These are phyloP conservation scores for Wallacemonas collosoma DNA, from an alignment of 208 protist species.

Conservation along the genomic window DNA sequence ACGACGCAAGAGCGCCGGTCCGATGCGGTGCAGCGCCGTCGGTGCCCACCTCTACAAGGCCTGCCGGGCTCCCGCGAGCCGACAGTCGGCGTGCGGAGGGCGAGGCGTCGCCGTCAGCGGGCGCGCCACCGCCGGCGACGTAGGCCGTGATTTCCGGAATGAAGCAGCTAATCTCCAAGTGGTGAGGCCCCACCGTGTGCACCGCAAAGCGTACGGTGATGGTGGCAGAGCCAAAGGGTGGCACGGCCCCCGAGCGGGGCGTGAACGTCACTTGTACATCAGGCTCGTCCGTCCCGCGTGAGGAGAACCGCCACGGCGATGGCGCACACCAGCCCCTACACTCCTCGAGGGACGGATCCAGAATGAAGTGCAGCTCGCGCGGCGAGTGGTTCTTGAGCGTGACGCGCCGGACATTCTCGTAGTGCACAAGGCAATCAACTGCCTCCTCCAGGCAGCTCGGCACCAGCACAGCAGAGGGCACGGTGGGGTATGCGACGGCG, in stretches of 20 bases:
- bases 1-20: constrained; percentile 11
- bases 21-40: background rate
- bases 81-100: background rate
- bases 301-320: constrained; percentile 31
- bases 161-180: constrained; percentile 58
- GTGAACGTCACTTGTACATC: constrained; percentile 57
- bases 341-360: constrained; percentile 65
- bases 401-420: constrained; percentile 66
- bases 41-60: background rate
- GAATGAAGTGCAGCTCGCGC: constrained; percentile 66
- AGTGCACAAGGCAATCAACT: constrained; percentile 77
- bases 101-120: background rate
- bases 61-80: background rate
- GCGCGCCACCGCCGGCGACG: constrained; percentile 3
- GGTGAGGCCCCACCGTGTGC: constrained; percentile 48
- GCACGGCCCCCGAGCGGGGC: constrained; percentile 64
- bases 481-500: constrained; percentile 68
- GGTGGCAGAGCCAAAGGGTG: constrained; percentile 37
- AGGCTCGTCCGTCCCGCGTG: constrained; percentile 28
- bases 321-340: constrained; percentile 21
- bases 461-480: constrained; percentile 57
- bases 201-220: constrained; percentile 74
- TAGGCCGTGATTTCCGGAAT: constrained; percentile 57
- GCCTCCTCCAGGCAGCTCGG: constrained; percentile 70
- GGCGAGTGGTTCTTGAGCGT: constrained; percentile 77